These are phyloP conservation scores for Moringa oleifera DNA, from an alignment of 345 rosid species.

Conservation along the genomic window DNA sequence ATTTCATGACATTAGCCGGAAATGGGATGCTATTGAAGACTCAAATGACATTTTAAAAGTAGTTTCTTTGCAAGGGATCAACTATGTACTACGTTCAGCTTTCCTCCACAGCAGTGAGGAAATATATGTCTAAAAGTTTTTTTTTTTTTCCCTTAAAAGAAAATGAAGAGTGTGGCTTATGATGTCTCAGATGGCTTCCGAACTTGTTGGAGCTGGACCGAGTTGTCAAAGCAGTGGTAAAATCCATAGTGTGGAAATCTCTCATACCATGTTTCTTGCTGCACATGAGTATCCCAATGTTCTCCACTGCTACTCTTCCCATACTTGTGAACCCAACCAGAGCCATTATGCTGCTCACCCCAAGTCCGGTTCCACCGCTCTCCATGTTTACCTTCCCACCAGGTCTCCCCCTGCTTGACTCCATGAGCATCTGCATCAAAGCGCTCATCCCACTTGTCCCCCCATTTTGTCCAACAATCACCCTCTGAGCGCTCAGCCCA, in stretches of 20 bases:
- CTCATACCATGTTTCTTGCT: slow-evolving; percentile 92
- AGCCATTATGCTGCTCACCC: slow-evolving; percentile 86
- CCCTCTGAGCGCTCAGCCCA: slow-evolving; percentile 92
- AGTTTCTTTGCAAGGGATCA: too few relatives aligned
- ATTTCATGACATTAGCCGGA: neutral
- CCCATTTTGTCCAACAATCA: slow-evolving; percentile 91
- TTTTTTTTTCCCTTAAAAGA: too few relatives aligned
- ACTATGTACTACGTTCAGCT: too few relatives aligned
- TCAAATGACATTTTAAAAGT: too few relatives aligned
- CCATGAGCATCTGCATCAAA: slow-evolving; percentile 66
- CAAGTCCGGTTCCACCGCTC: slow-evolving; percentile 91
- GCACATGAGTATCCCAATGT: slow-evolving; percentile 81
- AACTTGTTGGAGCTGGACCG: slow-evolving; percentile 76
- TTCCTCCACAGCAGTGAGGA: neutral
- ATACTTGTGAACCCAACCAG: slow-evolving; percentile 95
- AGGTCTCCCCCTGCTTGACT: slow-evolving; percentile 94
- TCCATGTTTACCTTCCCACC: slow-evolving; percentile 91
- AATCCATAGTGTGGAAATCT: slow-evolving; percentile 91
- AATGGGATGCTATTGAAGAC: neutral
- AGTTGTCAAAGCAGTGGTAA: slow-evolving; percentile 86
- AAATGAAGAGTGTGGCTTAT: neutral
- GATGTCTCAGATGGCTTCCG: slow-evolving; percentile 54
- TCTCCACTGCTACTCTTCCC: slow-evolving; percentile 96
- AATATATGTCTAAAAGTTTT: too few relatives aligned
- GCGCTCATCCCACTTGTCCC: slow-evolving; percentile 98